Base-by-base conservation (phyloP, 106 monocot genomes). In the Dendrobium chrysotoxum region DNA sequence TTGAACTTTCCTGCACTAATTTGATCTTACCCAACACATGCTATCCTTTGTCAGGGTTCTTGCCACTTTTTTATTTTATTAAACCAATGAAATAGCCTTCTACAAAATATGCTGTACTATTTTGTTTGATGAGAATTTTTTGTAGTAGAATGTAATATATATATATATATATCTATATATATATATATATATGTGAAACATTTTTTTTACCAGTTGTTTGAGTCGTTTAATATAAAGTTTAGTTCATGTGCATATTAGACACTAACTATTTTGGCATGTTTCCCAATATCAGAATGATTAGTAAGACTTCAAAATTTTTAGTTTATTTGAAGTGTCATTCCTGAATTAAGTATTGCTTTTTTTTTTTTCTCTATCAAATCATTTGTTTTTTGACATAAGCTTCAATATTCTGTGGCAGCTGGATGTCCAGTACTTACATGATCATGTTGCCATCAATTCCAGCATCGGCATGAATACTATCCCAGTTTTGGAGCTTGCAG, bases 401-500 rank as follows among this genome's bases (percentile, higher is more conserved):
- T 23, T 61, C 23, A 35, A 35, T 70, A 16, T 23, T 70, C 71
- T 87, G 46, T 83, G 7, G 40, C 83, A 93, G 93, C 86, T 93
- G 78, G 88, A 93, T 84, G 53, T 90, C 42, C 90, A 90, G 46
- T 93, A 90, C 74, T 75, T 85, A 72, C 50, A 90, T 80, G 76
- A 81, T 46, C 85, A 72, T 79, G 79, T 81, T 76, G 88, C 93
- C 47, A 25, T 93, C 30, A 90, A 77, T 79, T 87, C 88, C 72
- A 88, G 86, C 30, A 85, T 90, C 79, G 88, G 87, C 40, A 79
- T 90, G 87, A 86, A 85, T 39, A 83, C 93, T 28, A 82, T 79
- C 40, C 93, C 93, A 72, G 72, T 90, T 65, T 58, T 93, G 72
- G 90, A 93, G 85, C 61, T 90, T 40, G 86, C 93, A 53, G 88